Conservation (phyloP, 2,329 filamentous ascomycete genomes). For the Septoria petroselini region DNA sequence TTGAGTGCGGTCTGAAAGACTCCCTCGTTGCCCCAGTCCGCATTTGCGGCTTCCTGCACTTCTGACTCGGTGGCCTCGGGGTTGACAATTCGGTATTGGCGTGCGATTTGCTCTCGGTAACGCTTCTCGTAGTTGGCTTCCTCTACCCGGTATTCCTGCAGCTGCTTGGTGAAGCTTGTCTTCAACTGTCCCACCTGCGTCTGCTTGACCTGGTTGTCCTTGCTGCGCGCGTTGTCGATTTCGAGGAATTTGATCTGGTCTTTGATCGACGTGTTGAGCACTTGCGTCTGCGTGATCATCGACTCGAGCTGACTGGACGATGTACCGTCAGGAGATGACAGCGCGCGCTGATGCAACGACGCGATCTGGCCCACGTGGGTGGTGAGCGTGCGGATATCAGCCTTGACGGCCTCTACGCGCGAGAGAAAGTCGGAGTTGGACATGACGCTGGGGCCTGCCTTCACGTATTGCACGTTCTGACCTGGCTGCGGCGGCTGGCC, state of each 20-base stretch:
- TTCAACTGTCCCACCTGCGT: conserved; percentile 68
- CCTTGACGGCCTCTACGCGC: conserved; percentile 64
- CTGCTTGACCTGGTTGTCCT: conserved; percentile 63
- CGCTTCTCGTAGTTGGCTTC: conserved; percentile 68
- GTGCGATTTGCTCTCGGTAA: conserved; percentile 73
- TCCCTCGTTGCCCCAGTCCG: conserved; percentile 73
- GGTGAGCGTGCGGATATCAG: conserved; percentile 65
- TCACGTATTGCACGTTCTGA: conserved; percentile 44
- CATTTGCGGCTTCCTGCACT: conserved; percentile 64
- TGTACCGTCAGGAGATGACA: conserved; percentile 60
- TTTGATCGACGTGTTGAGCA: conserved; percentile 71
- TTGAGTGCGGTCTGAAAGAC: conserved; percentile 81
- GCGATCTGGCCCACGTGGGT: conserved; percentile 65
- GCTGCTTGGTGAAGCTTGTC: conserved; percentile 67
- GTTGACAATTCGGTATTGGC: conserved; percentile 70
- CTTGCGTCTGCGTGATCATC: conserved; percentile 66
- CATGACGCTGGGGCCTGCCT: conserved; percentile 45
- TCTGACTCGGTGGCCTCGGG: conserved; percentile 73
- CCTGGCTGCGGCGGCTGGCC: conserved; percentile 54
- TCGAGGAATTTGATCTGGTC: conserved; percentile 76
- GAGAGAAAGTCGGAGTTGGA: conserved; percentile 65
- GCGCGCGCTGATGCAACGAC: conserved; percentile 67
- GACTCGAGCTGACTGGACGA: conserved; percentile 60
- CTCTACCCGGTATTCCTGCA: conserved; percentile 67
- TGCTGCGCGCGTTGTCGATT: conserved; percentile 64